Conservation (phyloP, 139 green algal genomes). For the Pleodorina starrii region DNA sequence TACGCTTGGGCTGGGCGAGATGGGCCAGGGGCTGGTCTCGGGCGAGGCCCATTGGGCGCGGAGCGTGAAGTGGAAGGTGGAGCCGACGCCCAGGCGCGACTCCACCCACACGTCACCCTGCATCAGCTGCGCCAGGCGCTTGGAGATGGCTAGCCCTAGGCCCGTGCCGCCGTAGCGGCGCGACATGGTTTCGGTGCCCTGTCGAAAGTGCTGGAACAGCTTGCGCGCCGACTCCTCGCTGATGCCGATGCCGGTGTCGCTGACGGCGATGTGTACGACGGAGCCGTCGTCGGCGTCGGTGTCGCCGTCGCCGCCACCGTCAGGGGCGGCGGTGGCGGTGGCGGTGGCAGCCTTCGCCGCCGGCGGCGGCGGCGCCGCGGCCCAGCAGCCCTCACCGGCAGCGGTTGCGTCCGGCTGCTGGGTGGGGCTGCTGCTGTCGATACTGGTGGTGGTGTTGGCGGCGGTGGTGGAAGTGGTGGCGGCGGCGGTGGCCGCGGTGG, state of each 20-base stretch:
- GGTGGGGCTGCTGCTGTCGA: too few relatives aligned
- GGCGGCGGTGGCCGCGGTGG: not conserved
- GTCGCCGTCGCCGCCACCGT: not conserved
- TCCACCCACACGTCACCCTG: constrained; percentile 81
- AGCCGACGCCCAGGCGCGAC: constrained; percentile 63
- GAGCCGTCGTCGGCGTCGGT: not conserved
- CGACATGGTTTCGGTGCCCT: constrained; percentile 74
- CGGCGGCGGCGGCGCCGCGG: not conserved
- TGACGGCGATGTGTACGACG: constrained; percentile 77
- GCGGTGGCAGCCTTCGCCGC: too few relatives aligned
- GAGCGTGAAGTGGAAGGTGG: constrained; percentile 70
- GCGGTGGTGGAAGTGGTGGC: not conserved
- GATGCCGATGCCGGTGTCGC: constrained; percentile 90
- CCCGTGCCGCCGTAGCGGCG: constrained; percentile 86
- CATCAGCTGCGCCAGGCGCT: constrained; percentile 88
- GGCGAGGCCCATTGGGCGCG: constrained; percentile 9
- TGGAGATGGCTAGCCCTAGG: constrained; percentile 87
- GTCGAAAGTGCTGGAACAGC: constrained; percentile 86
- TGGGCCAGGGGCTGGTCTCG: not conserved
- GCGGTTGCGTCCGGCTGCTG: too few relatives aligned
- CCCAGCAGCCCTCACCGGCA: not conserved
- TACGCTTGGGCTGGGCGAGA: not conserved
- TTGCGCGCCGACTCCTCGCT: constrained; percentile 60
- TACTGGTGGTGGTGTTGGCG: too few relatives aligned
- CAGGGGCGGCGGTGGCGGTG: not conserved